Base-by-base conservation (phyloP, 73 alveolate genomes). In the Blepharisma japonicum region DNA sequence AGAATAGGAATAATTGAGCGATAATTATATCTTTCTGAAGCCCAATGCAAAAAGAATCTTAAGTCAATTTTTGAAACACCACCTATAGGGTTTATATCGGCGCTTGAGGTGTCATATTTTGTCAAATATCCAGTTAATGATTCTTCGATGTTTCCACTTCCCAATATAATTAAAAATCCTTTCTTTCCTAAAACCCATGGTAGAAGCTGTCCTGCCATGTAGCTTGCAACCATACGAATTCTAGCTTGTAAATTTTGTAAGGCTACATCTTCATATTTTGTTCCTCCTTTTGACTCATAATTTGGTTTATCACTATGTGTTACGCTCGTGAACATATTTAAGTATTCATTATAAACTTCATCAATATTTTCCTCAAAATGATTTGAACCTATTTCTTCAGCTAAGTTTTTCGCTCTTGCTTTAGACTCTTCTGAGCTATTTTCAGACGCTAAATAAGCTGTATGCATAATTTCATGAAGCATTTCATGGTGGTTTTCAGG, bases 71-170 rank as follows among this genome's bases (percentile, higher is more conserved):
- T 84, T 67, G 93, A 86, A 9, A 92, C 72, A 6, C 94, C 90
- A 18, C 99, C 99, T 23, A 95, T 95, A 21, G 99, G 99, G 82
- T 95, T 95, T 6, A 95, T 56, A 55, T 95, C 99, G 0, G 97
- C 99, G 6, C 96, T 76, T 38, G 94, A 83, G 82, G 96, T 88
- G 80, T 92, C 99, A 74, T 95, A 95, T 79, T 95, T 95, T 9
- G 98, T 93, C 81, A 87, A 71, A 71, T 89, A 88, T 6, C 98
- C 98, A 50, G 98, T 87, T 45, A 95, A 80, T n/a, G 91, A 91
- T 83, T 95, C 97, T 71, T 89, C 96, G 77, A 95, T 83, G 82
- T 92, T 90, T 21, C 96, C 87, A 25, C 94, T 74, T 6, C 96
- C 96, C 42, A 92, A 80, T 0, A 87, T 92, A 6, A 92, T 66